Percentiles rank a stretch among this genome's conserved stretches.
These are phyloP conservation scores for Claviceps pazoutovae DNA, from an alignment of 2,329 filamentous ascomycete genomes.

Conservation along the genomic window DNA sequence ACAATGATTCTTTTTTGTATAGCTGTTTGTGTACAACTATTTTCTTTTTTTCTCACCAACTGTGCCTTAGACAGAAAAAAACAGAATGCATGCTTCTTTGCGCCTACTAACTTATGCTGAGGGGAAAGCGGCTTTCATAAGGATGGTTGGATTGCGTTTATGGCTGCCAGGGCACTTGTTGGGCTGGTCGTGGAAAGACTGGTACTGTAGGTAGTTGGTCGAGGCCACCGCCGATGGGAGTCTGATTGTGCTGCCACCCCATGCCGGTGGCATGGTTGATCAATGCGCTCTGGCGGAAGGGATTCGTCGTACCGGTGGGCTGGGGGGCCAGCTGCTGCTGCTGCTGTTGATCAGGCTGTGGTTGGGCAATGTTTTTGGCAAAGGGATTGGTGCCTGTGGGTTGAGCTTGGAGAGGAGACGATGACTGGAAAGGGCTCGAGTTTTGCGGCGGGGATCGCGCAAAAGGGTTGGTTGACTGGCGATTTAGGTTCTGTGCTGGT, in stretches of 20 bases:
- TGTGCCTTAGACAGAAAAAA: background rate
- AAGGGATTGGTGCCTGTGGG: constrained; percentile 48
- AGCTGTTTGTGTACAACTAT: background rate
- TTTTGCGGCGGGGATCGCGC: constrained; percentile 47
- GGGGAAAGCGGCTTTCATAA: too few species aligned
- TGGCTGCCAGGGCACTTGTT: constrained; percentile 48
- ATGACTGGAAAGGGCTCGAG: constrained; percentile 15
- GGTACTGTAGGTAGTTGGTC: constrained; percentile 68
- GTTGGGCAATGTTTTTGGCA: constrained; percentile 28
- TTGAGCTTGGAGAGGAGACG: constrained; percentile 30
- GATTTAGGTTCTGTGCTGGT: constrained; percentile 28
- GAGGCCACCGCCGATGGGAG: constrained; percentile 67
- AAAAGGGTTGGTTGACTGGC: constrained; percentile 77
- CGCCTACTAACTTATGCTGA: too few species aligned
- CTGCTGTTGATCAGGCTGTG: constrained; percentile 27
- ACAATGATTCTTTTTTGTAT: constrained; percentile 3
- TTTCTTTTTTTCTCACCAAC: background rate
- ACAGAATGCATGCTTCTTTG: background rate
- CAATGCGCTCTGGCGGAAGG: constrained; percentile 83
- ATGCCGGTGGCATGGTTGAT: constrained; percentile 78
- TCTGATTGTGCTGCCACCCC: constrained; percentile 72
- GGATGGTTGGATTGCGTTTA: background rate
- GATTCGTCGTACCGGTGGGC: constrained; percentile 80
- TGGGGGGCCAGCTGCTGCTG: constrained; percentile 45
- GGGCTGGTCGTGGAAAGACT: constrained; percentile 70